A percentile compares a stretch with the other conserved stretches of the same genome.
Conservation (phyloP, 192 early-diverging fungal genomes). For the Allomyces arbusculus region DNA sequence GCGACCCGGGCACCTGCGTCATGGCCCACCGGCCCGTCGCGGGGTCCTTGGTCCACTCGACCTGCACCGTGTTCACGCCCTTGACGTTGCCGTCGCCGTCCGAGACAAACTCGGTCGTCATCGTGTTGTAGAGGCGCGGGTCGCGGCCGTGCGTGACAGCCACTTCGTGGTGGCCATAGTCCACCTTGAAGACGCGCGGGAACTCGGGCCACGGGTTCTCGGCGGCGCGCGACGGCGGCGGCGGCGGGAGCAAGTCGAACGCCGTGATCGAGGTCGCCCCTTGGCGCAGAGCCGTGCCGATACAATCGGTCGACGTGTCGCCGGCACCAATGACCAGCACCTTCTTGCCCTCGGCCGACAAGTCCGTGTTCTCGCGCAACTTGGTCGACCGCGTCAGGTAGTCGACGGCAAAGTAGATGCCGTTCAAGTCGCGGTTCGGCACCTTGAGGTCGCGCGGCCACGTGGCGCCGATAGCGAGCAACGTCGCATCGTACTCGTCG, state of each 20-base stretch:
- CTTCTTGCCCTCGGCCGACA: constrained; percentile 74
- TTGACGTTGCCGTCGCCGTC: constrained; percentile 57
- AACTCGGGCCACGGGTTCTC: constrained; percentile 98
- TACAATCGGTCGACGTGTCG: constrained; percentile 93
- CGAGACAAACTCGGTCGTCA: constrained; percentile 86
- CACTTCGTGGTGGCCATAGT: constrained; percentile 92
- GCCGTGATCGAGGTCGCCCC: constrained; percentile 76
- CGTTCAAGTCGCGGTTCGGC: constrained; percentile 62
- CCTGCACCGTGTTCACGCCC: constrained; percentile 84
- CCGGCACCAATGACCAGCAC: constrained; percentile 97
- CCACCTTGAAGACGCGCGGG: constrained; percentile 83
- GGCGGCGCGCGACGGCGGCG: constrained; percentile 51
- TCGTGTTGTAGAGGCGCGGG: constrained; percentile 83
- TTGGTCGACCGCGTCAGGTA: constrained; percentile 81
- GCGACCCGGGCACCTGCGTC: constrained; percentile 68
- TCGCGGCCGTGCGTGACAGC: constrained; percentile 73
- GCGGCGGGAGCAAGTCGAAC: constrained; percentile 93
- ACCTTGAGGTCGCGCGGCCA: constrained; percentile 92
- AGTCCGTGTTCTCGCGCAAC: constrained; percentile 49
- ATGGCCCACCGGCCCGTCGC: constrained; percentile 59
- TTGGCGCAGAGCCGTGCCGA: constrained; percentile 79
- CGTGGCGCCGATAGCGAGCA: constrained; percentile 86
- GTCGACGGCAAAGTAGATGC: constrained; percentile 98
- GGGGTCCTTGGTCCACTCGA: constrained; percentile 81
- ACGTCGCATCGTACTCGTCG: constrained; percentile 50